These are phyloP conservation scores for Penicillium sp. DNA, from an alignment of 2,329 filamentous ascomycete genomes.

Conservation along the genomic window DNA sequence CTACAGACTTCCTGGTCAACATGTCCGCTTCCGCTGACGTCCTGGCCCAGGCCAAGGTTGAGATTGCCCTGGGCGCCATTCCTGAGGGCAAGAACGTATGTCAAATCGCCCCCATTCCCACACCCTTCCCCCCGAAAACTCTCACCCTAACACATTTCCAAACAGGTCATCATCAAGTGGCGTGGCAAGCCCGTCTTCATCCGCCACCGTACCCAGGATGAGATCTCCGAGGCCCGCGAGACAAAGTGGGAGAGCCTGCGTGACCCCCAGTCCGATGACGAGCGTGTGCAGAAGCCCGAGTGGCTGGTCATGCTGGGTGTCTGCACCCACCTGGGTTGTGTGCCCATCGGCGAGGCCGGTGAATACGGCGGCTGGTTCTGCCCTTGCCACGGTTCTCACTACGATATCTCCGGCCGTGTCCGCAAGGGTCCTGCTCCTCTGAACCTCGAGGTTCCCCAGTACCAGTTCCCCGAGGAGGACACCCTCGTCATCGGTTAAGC, in stretches of 20 bases:
- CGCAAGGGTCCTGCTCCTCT: constrained; percentile 94
- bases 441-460: constrained; percentile 90
- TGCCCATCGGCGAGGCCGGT: constrained; percentile 96
- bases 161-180: constrained; percentile 97
- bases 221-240: constrained; percentile 93
- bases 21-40: constrained; percentile 99
- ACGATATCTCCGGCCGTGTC: constrained; percentile 98
- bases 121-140: not conserved
- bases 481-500: constrained; percentile 87
- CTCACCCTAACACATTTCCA: constrained; percentile 9
- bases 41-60: constrained; percentile 98
- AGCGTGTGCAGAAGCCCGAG: constrained; percentile 96
- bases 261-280: constrained; percentile 84
- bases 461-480: constrained; percentile 88
- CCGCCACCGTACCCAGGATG: constrained; percentile 87
- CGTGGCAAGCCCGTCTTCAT: constrained; percentile 99
- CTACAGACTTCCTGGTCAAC: constrained; percentile 95
- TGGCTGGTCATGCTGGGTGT: constrained; percentile 99
- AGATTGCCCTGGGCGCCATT: constrained; percentile 86
- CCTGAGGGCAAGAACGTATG: constrained; percentile 99
- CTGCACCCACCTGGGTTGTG: constrained; percentile 98
- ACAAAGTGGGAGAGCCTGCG: constrained; percentile 76
- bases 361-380: constrained; percentile 99
- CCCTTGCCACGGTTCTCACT: constrained; percentile 99
- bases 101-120: constrained; percentile 20